A percentile compares a stretch with the other conserved stretches of the same genome.
Evolutionary conservation across 768 basidiomycete species (phyloP).

Genomic region (Suillus plorans): DNA sequence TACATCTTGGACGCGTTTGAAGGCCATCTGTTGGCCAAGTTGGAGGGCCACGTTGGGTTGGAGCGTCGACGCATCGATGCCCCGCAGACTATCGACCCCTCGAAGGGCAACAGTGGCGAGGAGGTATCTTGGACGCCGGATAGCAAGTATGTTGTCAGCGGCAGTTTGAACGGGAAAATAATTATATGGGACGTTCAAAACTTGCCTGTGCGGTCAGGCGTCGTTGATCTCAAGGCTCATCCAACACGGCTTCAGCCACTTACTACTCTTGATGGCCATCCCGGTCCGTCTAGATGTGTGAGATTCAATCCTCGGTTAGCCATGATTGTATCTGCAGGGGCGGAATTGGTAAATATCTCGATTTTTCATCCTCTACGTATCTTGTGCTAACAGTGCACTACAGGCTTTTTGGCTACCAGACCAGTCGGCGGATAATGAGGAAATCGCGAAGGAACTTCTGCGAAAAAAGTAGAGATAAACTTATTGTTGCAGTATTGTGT

Average conservation of each 20-base stretch:
- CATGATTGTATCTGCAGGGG: conserved; percentile 85
- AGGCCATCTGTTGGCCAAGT: conserved; percentile 77
- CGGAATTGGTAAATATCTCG: conserved; percentile 65
- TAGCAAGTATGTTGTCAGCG: conserved; percentile 85
- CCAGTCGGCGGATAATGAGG: conserved; percentile 63
- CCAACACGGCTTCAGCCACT: conserved; percentile 53
- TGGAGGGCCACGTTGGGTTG: conserved; percentile 82
- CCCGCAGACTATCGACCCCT: conserved; percentile 61
- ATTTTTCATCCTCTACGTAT: neutral
- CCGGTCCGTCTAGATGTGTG: conserved; percentile 82
- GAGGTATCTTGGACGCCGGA: conserved; percentile 96
- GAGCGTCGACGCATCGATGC: conserved; percentile 59
- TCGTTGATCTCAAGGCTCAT: conserved; percentile 53
- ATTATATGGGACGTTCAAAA: conserved; percentile 83
- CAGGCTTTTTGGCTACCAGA: conserved; percentile 73
- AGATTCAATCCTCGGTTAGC: conserved; percentile 86
- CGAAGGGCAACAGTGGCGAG: conserved; percentile 84
- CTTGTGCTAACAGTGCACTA: conserved; percentile 16
- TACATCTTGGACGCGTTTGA: conserved; percentile 93
- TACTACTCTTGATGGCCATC: conserved; percentile 69
- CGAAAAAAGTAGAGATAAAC: conserved; percentile 43
- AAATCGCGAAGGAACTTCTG: conserved; percentile 66
- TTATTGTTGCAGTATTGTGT: conserved; percentile 1
- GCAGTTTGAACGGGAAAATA: conserved; percentile 84
- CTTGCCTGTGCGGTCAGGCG: conserved; percentile 50